Conservation (phyloP, 2,329 filamentous ascomycete genomes). For the Aspergillus sojae region DNA sequence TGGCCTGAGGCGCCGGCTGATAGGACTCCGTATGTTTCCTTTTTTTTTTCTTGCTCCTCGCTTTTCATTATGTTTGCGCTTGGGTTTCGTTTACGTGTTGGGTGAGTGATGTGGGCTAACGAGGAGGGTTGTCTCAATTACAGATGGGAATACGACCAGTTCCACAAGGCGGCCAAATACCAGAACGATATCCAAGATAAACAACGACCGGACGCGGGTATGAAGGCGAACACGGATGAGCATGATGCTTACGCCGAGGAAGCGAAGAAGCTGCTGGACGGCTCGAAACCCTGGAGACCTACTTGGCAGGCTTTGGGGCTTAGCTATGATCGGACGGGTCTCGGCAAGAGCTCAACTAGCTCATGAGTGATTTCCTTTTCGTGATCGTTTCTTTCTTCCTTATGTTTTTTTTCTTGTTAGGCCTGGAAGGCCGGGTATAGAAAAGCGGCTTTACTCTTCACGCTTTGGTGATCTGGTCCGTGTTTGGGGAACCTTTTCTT, state of each 20-base stretch:
- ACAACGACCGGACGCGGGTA: constrained; percentile 37
- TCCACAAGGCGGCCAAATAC: constrained; percentile 55
- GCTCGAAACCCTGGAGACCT: constrained; percentile 63
- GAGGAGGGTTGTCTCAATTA: constrained; percentile 3
- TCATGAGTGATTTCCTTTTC: constrained; percentile 15
- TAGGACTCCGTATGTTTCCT: constrained; percentile 55
- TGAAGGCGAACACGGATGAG: constrained; percentile 40
- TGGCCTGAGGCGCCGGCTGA: constrained; percentile 75
- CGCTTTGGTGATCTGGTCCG: constrained; percentile 15
- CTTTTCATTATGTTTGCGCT: constrained; percentile 6
- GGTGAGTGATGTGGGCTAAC: not conserved
- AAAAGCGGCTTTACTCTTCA: constrained; percentile 13
- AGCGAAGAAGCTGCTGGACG: constrained; percentile 64
- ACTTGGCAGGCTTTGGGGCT: constrained; percentile 50
- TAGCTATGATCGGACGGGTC: constrained; percentile 36
- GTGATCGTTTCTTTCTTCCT: constrained; percentile 9
- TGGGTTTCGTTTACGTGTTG: constrained; percentile 7
- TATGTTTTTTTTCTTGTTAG: constrained; percentile 17
- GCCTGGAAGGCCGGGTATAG: constrained; percentile 10
- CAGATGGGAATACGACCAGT: constrained; percentile 66
- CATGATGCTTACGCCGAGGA: constrained; percentile 57
- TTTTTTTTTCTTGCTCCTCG: not conserved
- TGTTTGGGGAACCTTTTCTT: constrained; percentile 7
- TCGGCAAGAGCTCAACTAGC: constrained; percentile 17
- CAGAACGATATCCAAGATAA: constrained; percentile 45